These are phyloP conservation scores for Lycium ferocissimum DNA, from an alignment of 257 asterid genomes.

Conservation along the genomic window DNA sequence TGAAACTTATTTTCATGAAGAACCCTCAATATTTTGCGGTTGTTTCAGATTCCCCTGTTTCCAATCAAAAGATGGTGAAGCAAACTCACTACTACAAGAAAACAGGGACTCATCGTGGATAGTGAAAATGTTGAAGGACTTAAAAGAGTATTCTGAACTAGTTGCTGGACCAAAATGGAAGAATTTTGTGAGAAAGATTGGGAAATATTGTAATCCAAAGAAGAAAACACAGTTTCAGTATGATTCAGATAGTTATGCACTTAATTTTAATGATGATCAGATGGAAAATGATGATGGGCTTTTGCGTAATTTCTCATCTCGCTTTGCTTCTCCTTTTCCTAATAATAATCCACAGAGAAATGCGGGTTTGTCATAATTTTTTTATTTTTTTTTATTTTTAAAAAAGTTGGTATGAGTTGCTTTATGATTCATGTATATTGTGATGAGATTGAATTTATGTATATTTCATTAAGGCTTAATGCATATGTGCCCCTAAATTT, in stretches of 20 bases:
- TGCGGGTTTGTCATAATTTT: slow-evolving; percentile 38
- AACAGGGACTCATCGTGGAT: slow-evolving; percentile 41
- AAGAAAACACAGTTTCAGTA: slow-evolving; percentile 51
- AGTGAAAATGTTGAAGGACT: slow-evolving; percentile 38
- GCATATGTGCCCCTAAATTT: no score
- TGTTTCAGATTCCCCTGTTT: slow-evolving; percentile 28
- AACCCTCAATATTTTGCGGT: background rate
- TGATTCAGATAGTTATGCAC: slow-evolving; percentile 62
- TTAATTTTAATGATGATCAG: slow-evolving; percentile 50
- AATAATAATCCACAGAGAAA: slow-evolving; percentile 37
- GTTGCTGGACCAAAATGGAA: slow-evolving; percentile 66
- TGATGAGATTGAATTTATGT: no score
- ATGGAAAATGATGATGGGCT: slow-evolving; percentile 43
- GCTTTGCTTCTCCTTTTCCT: slow-evolving; percentile 46
- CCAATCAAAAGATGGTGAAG: background rate
- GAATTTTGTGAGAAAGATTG: slow-evolving; percentile 50
- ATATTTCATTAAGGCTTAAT: no score
- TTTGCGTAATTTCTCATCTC: slow-evolving; percentile 54
- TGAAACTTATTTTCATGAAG: background rate
- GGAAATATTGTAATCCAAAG: slow-evolving; percentile 42
- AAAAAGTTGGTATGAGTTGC: no score
- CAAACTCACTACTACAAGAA: background rate
- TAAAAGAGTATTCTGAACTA: slow-evolving; percentile 54
- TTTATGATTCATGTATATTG: no score
- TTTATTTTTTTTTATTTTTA: background rate